These are phyloP conservation scores for Podospora anserina DNA, from an alignment of 495 filamentous ascomycete genomes.

Conservation along the genomic window DNA sequence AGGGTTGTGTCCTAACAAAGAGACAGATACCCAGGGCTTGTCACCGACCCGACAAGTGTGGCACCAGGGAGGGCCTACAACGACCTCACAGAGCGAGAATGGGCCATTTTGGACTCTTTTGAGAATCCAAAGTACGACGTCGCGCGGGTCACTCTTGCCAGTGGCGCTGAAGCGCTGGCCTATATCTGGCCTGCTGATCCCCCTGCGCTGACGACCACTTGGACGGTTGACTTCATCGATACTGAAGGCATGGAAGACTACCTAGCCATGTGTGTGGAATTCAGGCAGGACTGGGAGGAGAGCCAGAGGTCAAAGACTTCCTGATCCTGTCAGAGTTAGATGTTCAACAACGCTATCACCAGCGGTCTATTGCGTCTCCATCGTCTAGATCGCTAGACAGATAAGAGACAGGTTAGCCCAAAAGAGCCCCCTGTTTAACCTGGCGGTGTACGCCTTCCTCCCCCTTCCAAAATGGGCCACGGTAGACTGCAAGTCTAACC, in stretches of 20 bases:
- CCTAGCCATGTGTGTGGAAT: conserved; percentile 1
- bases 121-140: conserved; percentile 13
- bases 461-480: background rate
- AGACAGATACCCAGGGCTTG: conserved; percentile 19
- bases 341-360: background rate
- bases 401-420: background rate
- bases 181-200: conserved; percentile 16
- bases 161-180: conserved; percentile 7
- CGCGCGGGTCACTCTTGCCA: conserved; percentile 9
- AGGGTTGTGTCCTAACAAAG: background rate
- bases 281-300: conserved; percentile 16
- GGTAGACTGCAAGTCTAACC: background rate
- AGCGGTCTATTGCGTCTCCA: background rate
- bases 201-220: conserved; percentile 11
- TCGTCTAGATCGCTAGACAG: background rate
- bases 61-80: conserved; percentile 13
- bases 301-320: background rate
- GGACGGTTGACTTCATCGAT: conserved; percentile 9
- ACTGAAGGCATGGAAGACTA: conserved; percentile 2
- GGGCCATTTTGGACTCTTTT: conserved; percentile 13
- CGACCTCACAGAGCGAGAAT: conserved; percentile 11
- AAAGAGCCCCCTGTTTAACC: background rate
- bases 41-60: conserved; percentile 2
- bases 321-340: background rate
- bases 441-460: background rate